These are phyloP conservation scores for Xanthoparmelia taractica DNA, from an alignment of 495 filamentous ascomycete species.

Conservation along the genomic window DNA sequence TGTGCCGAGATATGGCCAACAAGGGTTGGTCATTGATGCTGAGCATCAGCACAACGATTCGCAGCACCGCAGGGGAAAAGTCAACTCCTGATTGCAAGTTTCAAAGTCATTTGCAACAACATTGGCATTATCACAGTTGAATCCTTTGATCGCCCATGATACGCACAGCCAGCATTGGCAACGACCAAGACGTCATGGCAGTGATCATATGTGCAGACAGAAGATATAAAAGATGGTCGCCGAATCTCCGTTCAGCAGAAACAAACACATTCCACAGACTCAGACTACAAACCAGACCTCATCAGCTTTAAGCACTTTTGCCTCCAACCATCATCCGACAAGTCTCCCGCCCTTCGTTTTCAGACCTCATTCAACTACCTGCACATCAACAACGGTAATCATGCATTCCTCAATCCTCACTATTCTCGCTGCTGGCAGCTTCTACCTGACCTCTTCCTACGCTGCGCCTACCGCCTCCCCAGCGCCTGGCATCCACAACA, in stretches of 20 bases:
- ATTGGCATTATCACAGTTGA: background rate
- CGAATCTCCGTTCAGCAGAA: background rate
- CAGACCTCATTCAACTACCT: background rate
- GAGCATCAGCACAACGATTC: background rate
- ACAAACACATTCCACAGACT: background rate
- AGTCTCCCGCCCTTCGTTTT: background rate
- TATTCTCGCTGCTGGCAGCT: background rate
- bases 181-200: background rate
- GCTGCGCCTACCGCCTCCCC: background rate
- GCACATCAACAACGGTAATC: background rate
- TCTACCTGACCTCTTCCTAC: background rate
- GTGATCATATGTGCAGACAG: background rate
- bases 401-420: background rate
- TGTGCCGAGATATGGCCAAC: background rate
- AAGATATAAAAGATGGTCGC: background rate
- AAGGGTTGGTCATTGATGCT: background rate
- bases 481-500: background rate
- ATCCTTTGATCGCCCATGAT: background rate
- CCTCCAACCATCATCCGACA: background rate
- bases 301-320: background rate
- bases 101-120: background rate
- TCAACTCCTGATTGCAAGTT: background rate
- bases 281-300: background rate
- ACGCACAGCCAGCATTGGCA: background rate
- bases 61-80: background rate